These are phyloP conservation scores for Cichorium intybus DNA, from an alignment of 140 eudicot species.

Conservation along the genomic window DNA sequence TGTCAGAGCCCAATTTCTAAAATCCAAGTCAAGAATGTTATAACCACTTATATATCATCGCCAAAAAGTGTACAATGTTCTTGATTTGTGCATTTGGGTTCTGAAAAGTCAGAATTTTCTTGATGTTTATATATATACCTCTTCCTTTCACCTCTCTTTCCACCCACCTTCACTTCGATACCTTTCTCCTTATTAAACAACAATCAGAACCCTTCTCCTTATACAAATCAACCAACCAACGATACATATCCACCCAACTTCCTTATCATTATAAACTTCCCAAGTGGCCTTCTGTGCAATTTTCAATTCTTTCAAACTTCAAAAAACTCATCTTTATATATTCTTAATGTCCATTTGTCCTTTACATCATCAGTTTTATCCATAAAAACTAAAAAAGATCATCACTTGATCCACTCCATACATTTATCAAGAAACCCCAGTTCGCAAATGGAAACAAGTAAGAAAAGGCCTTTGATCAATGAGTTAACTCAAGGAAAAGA, in stretches of 20 bases:
- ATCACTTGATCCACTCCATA: conserved; percentile 14
- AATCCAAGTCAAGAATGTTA: background rate
- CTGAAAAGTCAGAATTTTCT: conserved; percentile 19
- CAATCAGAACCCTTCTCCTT: background rate
- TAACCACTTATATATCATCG: background rate
- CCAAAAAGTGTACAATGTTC: background rate
- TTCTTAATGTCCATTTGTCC: conserved; percentile 17
- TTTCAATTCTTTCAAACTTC: conserved; percentile 9
- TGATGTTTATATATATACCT: background rate
- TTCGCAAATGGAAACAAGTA: conserved; percentile 38
- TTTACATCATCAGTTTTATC: conserved; percentile 2
- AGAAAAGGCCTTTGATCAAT: conserved; percentile 41
- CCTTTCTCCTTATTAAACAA: conserved; percentile 1
- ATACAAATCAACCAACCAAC: conserved; percentile 11
- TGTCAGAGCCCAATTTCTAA: conserved; percentile 4
- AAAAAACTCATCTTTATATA: background rate
- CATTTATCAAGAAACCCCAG: background rate
- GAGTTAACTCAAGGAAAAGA: conserved; percentile 67
- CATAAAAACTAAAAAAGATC: conserved; percentile 22
- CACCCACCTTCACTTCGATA: conserved; percentile 25
- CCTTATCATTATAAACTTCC: background rate
- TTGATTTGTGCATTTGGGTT: conserved; percentile 10
- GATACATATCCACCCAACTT: conserved; percentile 17
- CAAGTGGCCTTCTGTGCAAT: conserved; percentile 7
- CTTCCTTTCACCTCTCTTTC: conserved; percentile 19